Conservation (phyloP, 1,139 yeast genomes). For the Pneumocystis oryctolagi region DNA sequence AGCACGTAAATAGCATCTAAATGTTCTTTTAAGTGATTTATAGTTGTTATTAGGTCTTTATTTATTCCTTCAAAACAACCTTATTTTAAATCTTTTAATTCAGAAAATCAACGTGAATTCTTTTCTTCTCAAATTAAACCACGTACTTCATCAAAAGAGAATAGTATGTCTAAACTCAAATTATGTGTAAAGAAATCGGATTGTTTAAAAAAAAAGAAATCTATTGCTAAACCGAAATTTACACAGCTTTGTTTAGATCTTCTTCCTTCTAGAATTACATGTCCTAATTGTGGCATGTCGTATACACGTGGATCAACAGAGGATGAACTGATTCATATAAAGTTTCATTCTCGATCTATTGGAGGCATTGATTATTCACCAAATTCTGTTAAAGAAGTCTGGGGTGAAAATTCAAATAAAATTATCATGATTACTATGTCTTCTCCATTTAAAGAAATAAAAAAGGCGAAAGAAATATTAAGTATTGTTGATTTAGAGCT, state of each 20-base stretch:
- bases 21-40: neutral
- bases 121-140: neutral
- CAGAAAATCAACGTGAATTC: neutral
- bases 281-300: slow-evolving; percentile 5
- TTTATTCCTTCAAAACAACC: neutral
- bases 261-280: slow-evolving; percentile 2
- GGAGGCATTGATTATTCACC: neutral
- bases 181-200: neutral
- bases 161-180: neutral
- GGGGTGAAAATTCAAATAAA: neutral
- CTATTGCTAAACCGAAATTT: neutral
- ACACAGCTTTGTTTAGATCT: neutral
- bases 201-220: neutral
- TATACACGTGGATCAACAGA: slow-evolving; percentile 5
- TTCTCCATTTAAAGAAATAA: neutral
- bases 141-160: neutral
- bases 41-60: neutral
- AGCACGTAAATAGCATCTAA: neutral
- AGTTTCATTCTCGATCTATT: slow-evolving; percentile 1
- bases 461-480: slow-evolving; percentile 3
- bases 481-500: slow-evolving; percentile 3
- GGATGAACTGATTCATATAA: slow-evolving; percentile 1
- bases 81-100: neutral
- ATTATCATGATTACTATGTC: neutral
- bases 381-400: neutral